A percentile compares a stretch with the other conserved stretches of the same genome.
Evolutionary conservation across 768 basidiomycete species (phyloP).

Genomic region (Suillus bovinus): DNA sequence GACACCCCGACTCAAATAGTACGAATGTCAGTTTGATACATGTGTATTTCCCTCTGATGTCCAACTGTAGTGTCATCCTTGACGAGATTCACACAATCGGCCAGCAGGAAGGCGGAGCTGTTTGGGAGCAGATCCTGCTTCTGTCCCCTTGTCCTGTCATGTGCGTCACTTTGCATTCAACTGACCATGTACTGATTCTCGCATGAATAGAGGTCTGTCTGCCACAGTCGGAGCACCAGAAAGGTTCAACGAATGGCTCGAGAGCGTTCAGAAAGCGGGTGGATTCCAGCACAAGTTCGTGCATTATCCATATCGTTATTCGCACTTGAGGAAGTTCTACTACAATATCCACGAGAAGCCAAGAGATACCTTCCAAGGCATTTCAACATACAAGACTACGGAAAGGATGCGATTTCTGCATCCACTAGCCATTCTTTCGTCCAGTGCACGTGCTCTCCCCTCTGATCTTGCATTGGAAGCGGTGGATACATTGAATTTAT

Average conservation of each 20-base stretch:
- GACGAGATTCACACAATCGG: conserved; percentile 63
- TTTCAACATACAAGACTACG: conserved; percentile 39
- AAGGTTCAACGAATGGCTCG: conserved; percentile 65
- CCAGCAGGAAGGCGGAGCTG: conserved; percentile 64
- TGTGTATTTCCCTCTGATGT: conserved; percentile 5
- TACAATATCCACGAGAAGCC: conserved; percentile 41
- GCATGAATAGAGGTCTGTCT: conserved; percentile 54
- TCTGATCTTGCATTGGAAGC: conserved; percentile 66
- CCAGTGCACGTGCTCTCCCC: conserved; percentile 52
- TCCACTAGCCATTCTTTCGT: conserved; percentile 59
- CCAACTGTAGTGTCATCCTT: conserved; percentile 56
- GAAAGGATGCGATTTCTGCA: conserved; percentile 56
- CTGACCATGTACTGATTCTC: background rate
- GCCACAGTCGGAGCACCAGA: conserved; percentile 71
- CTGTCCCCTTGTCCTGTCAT: conserved; percentile 73
- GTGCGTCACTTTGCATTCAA: conserved; percentile 37
- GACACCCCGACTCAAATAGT: conserved; percentile 66
- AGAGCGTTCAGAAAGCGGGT: conserved; percentile 57
- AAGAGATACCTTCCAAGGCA: conserved; percentile 32
- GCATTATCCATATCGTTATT: conserved; percentile 68
- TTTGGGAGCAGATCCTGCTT: conserved; percentile 76
- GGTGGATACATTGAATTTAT: conserved; percentile 54
- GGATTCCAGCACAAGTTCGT: conserved; percentile 61
- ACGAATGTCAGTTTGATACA: conserved; percentile 9
- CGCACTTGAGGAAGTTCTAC: conserved; percentile 68